These are phyloP conservation scores for Fusarium phyllophilum DNA, from an alignment of 2,329 filamentous ascomycete species.

Conservation along the genomic window DNA sequence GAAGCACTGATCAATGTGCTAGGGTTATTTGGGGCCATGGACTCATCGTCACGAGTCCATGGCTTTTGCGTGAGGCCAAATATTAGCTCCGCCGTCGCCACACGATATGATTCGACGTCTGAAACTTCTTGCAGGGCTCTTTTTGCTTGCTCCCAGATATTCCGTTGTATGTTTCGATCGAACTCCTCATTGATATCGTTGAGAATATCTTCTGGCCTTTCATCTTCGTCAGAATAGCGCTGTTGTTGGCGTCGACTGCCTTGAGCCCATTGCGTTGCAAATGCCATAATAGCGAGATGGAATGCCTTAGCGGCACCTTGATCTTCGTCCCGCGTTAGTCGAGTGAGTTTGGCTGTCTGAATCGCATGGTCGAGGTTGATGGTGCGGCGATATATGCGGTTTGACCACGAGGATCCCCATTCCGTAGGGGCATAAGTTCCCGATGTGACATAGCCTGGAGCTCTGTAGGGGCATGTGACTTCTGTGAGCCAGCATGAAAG, in stretches of 20 bases:
- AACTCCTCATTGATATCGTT: slow-evolving; percentile 48
- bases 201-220: slow-evolving; percentile 29
- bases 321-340: slow-evolving; percentile 30
- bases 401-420: slow-evolving; percentile 42
- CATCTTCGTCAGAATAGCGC: slow-evolving; percentile 22
- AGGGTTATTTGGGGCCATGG: not conserved
- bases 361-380: slow-evolving; percentile 37
- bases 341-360: slow-evolving; percentile 34
- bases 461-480: slow-evolving; percentile 40
- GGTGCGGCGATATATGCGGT: slow-evolving; percentile 41
- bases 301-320: slow-evolving; percentile 31
- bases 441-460: slow-evolving; percentile 12
- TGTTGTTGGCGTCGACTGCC: slow-evolving; percentile 43
- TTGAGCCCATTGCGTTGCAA: slow-evolving; percentile 42
- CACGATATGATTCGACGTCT: slow-evolving; percentile 50
- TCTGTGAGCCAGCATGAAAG: slow-evolving; percentile 42
- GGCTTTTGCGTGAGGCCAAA: slow-evolving; percentile 52
- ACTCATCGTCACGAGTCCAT: slow-evolving; percentile 28
- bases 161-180: slow-evolving; percentile 49
- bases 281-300: slow-evolving; percentile 40
- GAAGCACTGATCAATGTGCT: not conserved
- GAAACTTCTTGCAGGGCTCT: slow-evolving; percentile 48
- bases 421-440: slow-evolving; percentile 16
- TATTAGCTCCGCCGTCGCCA: slow-evolving; percentile 52
- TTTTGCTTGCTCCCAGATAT: slow-evolving; percentile 51